Evolutionary conservation across 805 yeast genomes (phyloP).

Genomic region (Candida orba): DNA sequence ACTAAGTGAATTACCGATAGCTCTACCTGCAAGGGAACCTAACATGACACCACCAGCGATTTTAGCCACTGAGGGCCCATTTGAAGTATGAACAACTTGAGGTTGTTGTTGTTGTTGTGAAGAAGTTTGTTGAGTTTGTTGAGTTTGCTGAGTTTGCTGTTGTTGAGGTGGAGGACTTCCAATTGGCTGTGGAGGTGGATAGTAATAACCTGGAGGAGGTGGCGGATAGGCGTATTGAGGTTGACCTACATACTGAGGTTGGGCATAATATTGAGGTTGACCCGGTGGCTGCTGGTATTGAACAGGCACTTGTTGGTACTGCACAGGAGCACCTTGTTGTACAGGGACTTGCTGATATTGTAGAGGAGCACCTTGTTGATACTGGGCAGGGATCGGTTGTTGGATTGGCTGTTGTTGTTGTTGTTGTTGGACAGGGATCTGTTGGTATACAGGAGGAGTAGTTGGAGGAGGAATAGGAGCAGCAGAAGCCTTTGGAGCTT

Average conservation of each 20-base stretch:
- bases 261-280: neutral
- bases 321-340: constrained; percentile 2
- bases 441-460: too few species aligned
- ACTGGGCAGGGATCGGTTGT: neutral
- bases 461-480: too few species aligned
- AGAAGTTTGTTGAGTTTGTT: neutral
- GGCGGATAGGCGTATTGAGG: neutral
- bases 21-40: constrained; percentile 1
- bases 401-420: neutral
- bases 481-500: too few species aligned
- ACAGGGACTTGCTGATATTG: neutral
- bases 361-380: neutral
- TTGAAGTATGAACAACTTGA: neutral
- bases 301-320: neutral
- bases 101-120: constrained; percentile 3
- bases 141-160: neutral
- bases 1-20: neutral
- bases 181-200: neutral
- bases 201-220: neutral
- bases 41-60: constrained; percentile 5
- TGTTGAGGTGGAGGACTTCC: neutral
- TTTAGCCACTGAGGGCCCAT: constrained; percentile 3
- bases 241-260: neutral
- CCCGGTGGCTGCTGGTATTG: neutral
- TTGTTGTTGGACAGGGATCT: too few species aligned